phyloP scores from a whole-genome alignment of 2,329 filamentous ascomycete species.

The Beauveria rudraprayagi region DNA sequence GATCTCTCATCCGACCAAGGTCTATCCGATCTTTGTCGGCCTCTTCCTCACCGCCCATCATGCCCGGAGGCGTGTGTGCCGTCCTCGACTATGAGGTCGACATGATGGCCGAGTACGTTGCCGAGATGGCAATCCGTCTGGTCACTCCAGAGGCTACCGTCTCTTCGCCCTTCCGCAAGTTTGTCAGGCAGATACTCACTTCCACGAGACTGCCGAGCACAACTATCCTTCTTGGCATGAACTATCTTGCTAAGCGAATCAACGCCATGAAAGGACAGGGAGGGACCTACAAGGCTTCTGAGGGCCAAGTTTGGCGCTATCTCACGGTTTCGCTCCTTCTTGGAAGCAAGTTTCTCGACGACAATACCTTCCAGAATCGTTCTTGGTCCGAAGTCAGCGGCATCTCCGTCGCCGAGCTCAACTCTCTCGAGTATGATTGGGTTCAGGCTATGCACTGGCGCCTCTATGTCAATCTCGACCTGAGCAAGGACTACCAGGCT shows the following conservation, averaged over 20 bases:
- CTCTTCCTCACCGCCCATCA: conserved; percentile 33
- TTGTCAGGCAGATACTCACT: conserved; percentile 81
- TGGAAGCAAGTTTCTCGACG: conserved; percentile 91
- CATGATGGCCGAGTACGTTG: conserved; percentile 89
- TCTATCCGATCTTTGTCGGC: conserved; percentile 34
- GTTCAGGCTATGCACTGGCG: conserved; percentile 73
- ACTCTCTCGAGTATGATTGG: conserved; percentile 82
- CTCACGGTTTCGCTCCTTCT: conserved; percentile 77
- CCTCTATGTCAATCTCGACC: conserved; percentile 77
- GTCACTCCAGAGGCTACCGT: conserved; percentile 45
- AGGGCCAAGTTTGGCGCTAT: conserved; percentile 77
- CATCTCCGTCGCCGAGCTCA: conserved; percentile 76
- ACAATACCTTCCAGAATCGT: conserved; percentile 95
- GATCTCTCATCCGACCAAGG: conserved; percentile 28
- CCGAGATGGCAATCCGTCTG: conserved; percentile 68
- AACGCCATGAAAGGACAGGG: conserved; percentile 54
- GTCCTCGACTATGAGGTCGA: conserved; percentile 97
- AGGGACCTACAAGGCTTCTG: conserved; percentile 47
- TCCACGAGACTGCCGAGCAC: conserved; percentile 85
- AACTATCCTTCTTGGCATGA: conserved; percentile 83
- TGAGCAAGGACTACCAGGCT: conserved; percentile 61
- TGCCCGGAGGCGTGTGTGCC: conserved; percentile 79
- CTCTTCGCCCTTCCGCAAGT: conserved; percentile 76
- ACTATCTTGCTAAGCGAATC: conserved; percentile 79
- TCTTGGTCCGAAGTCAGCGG: conserved; percentile 95